These are phyloP conservation scores for Apiospora koreana DNA, from an alignment of 2,329 filamentous ascomycete genomes.

Conservation along the genomic window DNA sequence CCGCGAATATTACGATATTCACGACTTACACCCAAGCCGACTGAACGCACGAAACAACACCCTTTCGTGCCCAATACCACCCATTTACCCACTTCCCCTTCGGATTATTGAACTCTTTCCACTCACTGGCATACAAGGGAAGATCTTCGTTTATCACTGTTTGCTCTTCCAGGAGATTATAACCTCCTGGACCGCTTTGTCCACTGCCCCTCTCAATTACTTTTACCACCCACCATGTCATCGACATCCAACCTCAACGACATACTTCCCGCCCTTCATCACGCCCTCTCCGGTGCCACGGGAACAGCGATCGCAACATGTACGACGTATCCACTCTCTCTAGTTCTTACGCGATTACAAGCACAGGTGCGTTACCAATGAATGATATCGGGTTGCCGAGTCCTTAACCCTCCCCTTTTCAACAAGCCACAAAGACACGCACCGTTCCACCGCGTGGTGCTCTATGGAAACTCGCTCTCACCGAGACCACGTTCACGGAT, in stretches of 20 bases:
- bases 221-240: conserved; percentile 21
- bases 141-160: background rate
- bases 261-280: conserved; percentile 71
- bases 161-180: background rate
- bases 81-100: background rate
- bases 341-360: conserved; percentile 81
- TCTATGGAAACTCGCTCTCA: background rate
- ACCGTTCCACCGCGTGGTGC: background rate
- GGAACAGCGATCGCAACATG: conserved; percentile 80
- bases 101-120: background rate
- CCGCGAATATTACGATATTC: background rate
- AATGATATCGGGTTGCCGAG: background rate
- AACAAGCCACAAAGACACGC: background rate
- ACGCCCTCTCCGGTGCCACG: conserved; percentile 77
- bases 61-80: background rate
- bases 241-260: conserved; percentile 23
- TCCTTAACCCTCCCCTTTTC: background rate
- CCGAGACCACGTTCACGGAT: background rate
- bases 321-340: conserved; percentile 76
- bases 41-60: background rate
- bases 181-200: conserved; percentile 10
- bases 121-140: background rate
- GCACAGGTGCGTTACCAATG: conserved; percentile 52
- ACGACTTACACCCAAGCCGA: background rate
- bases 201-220: conserved; percentile 8